A percentile compares a stretch with the other conserved stretches of the same genome.
These are phyloP conservation scores for Trichoderma afroharzianum DNA, from an alignment of 2,329 filamentous ascomycete species.

Conservation along the genomic window DNA sequence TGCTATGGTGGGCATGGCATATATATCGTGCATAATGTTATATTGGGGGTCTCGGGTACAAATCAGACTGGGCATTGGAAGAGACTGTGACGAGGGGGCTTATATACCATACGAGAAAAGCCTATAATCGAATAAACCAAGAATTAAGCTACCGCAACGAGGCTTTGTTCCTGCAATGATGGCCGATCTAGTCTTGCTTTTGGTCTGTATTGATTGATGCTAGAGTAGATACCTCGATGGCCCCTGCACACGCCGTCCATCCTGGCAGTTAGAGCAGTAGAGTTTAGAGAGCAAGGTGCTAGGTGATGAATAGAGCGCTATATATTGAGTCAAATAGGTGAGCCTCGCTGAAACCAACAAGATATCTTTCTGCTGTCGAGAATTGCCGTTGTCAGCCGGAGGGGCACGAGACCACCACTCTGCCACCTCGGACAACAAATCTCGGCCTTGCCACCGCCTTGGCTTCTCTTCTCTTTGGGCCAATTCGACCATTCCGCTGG, in stretches of 20 bases:
- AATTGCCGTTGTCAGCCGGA: neutral
- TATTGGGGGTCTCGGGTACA: neutral
- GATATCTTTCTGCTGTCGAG: neutral
- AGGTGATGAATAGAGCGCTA: neutral
- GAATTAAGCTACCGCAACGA: neutral
- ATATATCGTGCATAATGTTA: neutral
- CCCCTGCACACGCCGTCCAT: too few relatives aligned
- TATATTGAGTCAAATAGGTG: neutral
- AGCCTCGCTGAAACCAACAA: neutral
- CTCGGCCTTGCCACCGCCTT: neutral
- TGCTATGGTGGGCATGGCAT: neutral
- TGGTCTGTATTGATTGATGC: neutral
- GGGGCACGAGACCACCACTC: neutral
- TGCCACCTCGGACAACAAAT: neutral
- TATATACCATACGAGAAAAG: neutral
- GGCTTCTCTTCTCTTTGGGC: neutral
- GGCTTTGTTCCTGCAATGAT: neutral
- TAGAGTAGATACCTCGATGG: neutral
- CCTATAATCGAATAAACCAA: neutral
- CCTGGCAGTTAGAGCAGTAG: neutral
- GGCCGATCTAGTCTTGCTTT: neutral
- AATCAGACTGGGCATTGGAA: neutral
- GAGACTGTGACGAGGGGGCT: neutral
- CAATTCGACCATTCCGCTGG: neutral
- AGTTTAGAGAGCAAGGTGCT: neutral